Evolutionary conservation across 495 filamentous ascomycete genomes (phyloP).

Genomic region (Lophiotrema nucula): DNA sequence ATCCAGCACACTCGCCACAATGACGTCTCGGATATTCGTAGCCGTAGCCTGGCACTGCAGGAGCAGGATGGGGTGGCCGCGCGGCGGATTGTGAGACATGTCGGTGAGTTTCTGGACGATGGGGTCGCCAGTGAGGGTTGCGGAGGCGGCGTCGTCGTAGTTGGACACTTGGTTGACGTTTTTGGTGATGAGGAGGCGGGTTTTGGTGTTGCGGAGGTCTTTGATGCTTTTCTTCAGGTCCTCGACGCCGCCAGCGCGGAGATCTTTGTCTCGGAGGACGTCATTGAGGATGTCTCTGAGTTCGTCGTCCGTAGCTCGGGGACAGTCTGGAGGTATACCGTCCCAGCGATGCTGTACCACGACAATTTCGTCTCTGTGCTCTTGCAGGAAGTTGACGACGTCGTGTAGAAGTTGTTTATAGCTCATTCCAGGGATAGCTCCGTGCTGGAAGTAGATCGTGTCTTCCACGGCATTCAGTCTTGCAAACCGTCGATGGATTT

Average conservation of each 20-base stretch:
- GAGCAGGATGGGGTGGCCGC: conserved; percentile 44
- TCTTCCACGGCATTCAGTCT: conserved; percentile 44
- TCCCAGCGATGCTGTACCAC: conserved; percentile 56
- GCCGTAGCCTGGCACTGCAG: conserved; percentile 58
- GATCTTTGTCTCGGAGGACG: conserved; percentile 30
- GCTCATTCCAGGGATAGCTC: conserved; percentile 53
- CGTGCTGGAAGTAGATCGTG: conserved; percentile 54
- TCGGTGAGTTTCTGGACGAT: conserved; percentile 47
- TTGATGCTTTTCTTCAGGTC: conserved; percentile 41
- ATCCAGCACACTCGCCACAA: conserved; percentile 48
- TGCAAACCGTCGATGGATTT: conserved; percentile 45
- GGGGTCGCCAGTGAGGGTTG: conserved; percentile 49
- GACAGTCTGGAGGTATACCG: conserved; percentile 50
- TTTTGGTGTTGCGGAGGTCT: conserved; percentile 44
- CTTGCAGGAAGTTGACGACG: conserved; percentile 46
- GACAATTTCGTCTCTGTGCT: conserved; percentile 50
- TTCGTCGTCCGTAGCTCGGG: conserved; percentile 46
- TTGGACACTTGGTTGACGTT: conserved; percentile 49
- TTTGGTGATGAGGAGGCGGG: conserved; percentile 50
- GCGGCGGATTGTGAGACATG: conserved; percentile 42
- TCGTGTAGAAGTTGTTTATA: conserved; percentile 51
- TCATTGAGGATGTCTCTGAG: conserved; percentile 44
- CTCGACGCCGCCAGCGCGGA: conserved; percentile 26
- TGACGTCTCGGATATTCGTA: conserved; percentile 50
- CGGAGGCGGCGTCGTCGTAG: conserved; percentile 53